These are phyloP conservation scores for Mucor mucedo DNA, from an alignment of 371 early-diverging fungal genomes.

Conservation along the genomic window DNA sequence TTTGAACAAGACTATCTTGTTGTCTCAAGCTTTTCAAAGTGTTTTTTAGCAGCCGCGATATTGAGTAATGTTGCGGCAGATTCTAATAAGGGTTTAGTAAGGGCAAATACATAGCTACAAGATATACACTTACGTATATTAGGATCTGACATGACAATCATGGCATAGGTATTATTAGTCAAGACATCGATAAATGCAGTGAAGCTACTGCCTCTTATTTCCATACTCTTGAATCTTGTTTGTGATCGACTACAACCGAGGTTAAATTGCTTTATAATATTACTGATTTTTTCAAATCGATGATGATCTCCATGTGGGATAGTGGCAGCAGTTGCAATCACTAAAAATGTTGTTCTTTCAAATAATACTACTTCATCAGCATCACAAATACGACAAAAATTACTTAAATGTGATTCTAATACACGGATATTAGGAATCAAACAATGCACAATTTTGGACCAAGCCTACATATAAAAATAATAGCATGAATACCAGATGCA, in stretches of 20 bases:
- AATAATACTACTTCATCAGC: constrained; percentile 95
- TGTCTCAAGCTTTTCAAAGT: constrained; percentile 86
- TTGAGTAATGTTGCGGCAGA: constrained; percentile 85
- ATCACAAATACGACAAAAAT: constrained; percentile 84
- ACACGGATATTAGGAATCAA: constrained; percentile 90
- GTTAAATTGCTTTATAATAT: constrained; percentile 94
- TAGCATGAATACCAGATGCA: background rate
- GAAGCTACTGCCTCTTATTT: constrained; percentile 81
- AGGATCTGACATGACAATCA: constrained; percentile 92
- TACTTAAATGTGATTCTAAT: constrained; percentile 78
- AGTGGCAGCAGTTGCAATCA: constrained; percentile 81
- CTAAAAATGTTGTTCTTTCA: constrained; percentile 93
- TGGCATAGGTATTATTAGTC: constrained; percentile 92
- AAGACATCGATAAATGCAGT: constrained; percentile 90
- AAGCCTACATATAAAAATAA: constrained; percentile 65
- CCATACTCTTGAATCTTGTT: constrained; percentile 88
- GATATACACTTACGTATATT: constrained; percentile 78
- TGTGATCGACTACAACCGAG: constrained; percentile 80
- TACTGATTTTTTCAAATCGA: constrained; percentile 92
- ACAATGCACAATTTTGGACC: constrained; percentile 95
- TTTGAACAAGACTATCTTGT: constrained; percentile 13
- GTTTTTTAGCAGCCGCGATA: constrained; percentile 82
- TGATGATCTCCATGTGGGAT: constrained; percentile 68
- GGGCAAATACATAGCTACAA: background rate
- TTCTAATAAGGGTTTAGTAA: constrained; percentile 51